phyloP scores from a whole-genome alignment of 2,329 filamentous ascomycete genomes.

The Plectosphaerella cucumerina region DNA sequence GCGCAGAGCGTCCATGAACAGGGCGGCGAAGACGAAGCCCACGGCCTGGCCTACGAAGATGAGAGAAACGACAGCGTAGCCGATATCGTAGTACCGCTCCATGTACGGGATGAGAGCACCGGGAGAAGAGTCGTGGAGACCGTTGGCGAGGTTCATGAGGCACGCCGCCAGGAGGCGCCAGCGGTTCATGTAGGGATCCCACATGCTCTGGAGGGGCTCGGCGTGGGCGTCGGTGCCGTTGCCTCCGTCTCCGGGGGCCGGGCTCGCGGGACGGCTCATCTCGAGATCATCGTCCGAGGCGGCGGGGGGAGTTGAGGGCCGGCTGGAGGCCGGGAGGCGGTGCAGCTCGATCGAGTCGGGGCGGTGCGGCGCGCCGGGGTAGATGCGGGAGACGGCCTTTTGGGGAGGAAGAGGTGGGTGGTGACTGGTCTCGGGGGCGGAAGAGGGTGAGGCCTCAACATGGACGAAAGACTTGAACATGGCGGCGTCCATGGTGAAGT shows the following conservation, averaged over 20 bases:
- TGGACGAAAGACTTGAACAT: slow-evolving; percentile 26
- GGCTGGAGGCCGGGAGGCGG: slow-evolving; percentile 10
- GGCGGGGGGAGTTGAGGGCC: not conserved
- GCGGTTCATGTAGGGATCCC: slow-evolving; percentile 62
- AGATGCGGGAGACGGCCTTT: slow-evolving; percentile 32
- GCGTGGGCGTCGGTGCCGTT: slow-evolving; percentile 27
- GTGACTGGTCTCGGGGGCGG: slow-evolving; percentile 13
- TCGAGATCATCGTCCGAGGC: slow-evolving; percentile 37
- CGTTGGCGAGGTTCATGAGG: slow-evolving; percentile 63
- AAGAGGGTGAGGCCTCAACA: slow-evolving; percentile 19
- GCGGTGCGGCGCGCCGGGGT: slow-evolving; percentile 31
- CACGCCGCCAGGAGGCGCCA: slow-evolving; percentile 64
- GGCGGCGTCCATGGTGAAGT: slow-evolving; percentile 25
- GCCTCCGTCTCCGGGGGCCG: slow-evolving; percentile 20
- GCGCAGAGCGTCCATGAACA: slow-evolving; percentile 62
- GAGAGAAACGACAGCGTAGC: slow-evolving; percentile 73
- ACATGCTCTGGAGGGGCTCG: slow-evolving; percentile 51
- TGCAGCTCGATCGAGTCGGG: slow-evolving; percentile 24
- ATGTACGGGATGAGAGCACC: slow-evolving; percentile 81
- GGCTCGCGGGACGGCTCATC: slow-evolving; percentile 48
- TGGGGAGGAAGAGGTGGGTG: slow-evolving; percentile 22
- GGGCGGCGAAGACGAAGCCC: slow-evolving; percentile 71
- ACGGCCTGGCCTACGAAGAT: slow-evolving; percentile 77
- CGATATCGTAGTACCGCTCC: slow-evolving; percentile 69
- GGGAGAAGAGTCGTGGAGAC: slow-evolving; percentile 69